Percentiles rank a stretch among this genome's conserved stretches.
These are phyloP conservation scores for Pyrenula aspistea DNA, from an alignment of 495 filamentous ascomycete genomes.

Conservation along the genomic window DNA sequence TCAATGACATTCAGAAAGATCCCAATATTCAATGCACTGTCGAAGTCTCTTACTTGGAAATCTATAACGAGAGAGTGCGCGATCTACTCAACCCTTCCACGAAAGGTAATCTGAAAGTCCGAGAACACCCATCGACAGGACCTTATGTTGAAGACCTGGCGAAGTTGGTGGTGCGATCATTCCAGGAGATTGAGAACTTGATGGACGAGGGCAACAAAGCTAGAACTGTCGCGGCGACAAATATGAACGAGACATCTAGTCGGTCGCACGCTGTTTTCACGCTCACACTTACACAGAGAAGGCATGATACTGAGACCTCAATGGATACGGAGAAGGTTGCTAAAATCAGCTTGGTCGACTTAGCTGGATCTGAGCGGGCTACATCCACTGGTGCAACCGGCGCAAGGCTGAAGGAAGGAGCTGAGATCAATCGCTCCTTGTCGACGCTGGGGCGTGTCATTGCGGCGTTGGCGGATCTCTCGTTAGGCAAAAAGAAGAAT, in stretches of 20 bases:
- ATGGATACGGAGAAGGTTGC: constrained; percentile 97
- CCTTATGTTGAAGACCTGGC: constrained; percentile 97
- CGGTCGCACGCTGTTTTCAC: constrained; percentile 98
- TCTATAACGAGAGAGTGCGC: constrained; percentile 96
- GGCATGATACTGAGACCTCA: constrained; percentile 82
- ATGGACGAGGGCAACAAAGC: constrained; percentile 99
- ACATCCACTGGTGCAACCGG: constrained; percentile 93
- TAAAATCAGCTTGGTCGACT: constrained; percentile 93
- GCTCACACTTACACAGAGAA: constrained; percentile 85
- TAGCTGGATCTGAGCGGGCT: constrained; percentile 94
- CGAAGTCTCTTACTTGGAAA: constrained; percentile 97
- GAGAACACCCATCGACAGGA: constrained; percentile 94
- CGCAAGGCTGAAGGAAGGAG: constrained; percentile 92
- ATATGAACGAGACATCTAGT: constrained; percentile 99
- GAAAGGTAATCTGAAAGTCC: constrained; percentile 91
- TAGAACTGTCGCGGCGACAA: constrained; percentile 93
- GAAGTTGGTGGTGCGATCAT: constrained; percentile 93
- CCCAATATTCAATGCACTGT: constrained; percentile 77
- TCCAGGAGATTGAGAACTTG: constrained; percentile 87
- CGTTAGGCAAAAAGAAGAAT: constrained; percentile 77
- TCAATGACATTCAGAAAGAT: constrained; percentile 62
- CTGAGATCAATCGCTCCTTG: constrained; percentile 94
- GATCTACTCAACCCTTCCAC: constrained; percentile 94
- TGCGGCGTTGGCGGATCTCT: constrained; percentile 85
- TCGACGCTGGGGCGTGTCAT: constrained; percentile 98